phyloP scores from a whole-genome alignment of 495 filamentous ascomycete genomes.

The Trichoderma erinaceum region DNA sequence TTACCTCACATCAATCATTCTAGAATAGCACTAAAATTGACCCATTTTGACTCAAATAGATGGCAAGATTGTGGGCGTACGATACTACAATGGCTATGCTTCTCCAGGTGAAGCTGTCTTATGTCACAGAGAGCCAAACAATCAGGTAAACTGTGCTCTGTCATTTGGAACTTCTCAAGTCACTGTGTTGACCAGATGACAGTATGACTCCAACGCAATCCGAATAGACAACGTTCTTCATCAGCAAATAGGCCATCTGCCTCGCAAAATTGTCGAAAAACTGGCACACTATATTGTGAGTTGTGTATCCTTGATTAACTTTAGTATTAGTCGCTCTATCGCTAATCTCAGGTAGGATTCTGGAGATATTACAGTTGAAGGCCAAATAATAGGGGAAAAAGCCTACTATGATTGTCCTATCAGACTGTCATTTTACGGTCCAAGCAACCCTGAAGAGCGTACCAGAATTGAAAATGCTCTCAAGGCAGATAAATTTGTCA shows the following conservation, averaged over 20 bases:
- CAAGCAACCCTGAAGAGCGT: constrained; percentile 46
- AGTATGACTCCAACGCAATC: constrained; percentile 74
- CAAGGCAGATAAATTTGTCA: constrained; percentile 52
- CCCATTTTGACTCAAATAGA: constrained; percentile 23
- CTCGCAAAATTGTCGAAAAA: constrained; percentile 56
- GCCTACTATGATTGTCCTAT: constrained; percentile 65
- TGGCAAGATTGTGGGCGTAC: constrained; percentile 72
- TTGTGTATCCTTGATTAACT: constrained; percentile 1
- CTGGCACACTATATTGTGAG: constrained; percentile 66
- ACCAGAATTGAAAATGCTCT: constrained; percentile 53
- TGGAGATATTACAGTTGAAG: constrained; percentile 56
- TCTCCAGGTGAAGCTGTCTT: constrained; percentile 67
- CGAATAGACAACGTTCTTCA: constrained; percentile 74
- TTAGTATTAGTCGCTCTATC: not conserved
- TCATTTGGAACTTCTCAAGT: not conserved
- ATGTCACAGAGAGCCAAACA: constrained; percentile 60
- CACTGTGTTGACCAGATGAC: constrained; percentile 14
- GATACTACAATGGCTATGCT: constrained; percentile 69
- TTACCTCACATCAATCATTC: not conserved
- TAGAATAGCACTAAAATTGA: constrained; percentile 20
- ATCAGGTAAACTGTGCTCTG: constrained; percentile 32
- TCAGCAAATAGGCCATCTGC: constrained; percentile 75
- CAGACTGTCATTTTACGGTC: constrained; percentile 59
- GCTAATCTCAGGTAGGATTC: constrained; percentile 25
- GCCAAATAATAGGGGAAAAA: constrained; percentile 50